Percentiles rank a stretch among this genome's conserved stretches.
Conservation (phyloP, 106 monocot genomes). For the Cymbidium sinense region DNA sequence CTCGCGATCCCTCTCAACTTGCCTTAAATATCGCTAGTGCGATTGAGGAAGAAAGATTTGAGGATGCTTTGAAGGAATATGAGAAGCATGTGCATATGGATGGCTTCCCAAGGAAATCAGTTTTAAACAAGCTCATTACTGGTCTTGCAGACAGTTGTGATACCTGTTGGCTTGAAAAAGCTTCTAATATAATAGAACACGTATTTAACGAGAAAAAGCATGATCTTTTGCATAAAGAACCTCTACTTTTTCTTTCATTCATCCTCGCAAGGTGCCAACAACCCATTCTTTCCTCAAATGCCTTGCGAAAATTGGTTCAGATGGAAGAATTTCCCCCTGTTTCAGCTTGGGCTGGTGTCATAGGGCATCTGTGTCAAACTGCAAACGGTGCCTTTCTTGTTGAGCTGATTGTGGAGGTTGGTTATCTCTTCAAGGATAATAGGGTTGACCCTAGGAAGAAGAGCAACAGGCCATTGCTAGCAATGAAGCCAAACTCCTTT, state of each 20-base stretch:
- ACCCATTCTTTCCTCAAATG: constrained; percentile 54
- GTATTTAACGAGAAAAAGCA: constrained; percentile 39
- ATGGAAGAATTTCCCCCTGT: constrained; percentile 61
- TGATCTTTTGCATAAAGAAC: constrained; percentile 62
- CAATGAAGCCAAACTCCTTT: constrained; percentile 11
- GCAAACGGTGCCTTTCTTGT: constrained; percentile 59
- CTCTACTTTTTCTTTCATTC: constrained; percentile 62
- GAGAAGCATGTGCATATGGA: constrained; percentile 55
- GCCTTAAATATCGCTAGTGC: constrained; percentile 39
- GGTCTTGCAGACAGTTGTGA: constrained; percentile 71
- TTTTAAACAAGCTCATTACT: constrained; percentile 50
- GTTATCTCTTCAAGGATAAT: constrained; percentile 68
- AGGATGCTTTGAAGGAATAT: constrained; percentile 71
- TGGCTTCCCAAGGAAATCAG: constrained; percentile 65
- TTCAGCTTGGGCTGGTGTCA: constrained; percentile 50
- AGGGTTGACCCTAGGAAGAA: constrained; percentile 76
- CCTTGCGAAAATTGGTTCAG: constrained; percentile 59
- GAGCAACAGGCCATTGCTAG: constrained; percentile 43
- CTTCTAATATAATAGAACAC: constrained; percentile 42
- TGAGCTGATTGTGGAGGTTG: constrained; percentile 73
- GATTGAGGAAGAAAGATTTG: constrained; percentile 43
- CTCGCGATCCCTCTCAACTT: constrained; percentile 29
- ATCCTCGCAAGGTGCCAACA: constrained; percentile 53
- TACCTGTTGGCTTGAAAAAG: constrained; percentile 50
- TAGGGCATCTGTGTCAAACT: constrained; percentile 67